These are phyloP conservation scores for Aspergillus uvarum DNA, from an alignment of 2,329 filamentous ascomycete species.

Conservation along the genomic window DNA sequence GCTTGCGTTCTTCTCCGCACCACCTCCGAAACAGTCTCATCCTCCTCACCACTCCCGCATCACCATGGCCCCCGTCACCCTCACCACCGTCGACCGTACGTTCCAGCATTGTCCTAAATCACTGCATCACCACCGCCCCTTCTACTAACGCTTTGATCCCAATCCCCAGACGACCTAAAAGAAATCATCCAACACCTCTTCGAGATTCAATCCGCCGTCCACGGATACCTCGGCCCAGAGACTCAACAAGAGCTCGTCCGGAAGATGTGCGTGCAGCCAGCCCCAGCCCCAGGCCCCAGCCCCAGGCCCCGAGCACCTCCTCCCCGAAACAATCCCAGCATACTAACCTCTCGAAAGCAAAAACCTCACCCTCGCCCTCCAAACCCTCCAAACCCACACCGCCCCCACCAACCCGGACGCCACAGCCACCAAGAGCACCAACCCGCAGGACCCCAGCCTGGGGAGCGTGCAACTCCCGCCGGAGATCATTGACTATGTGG, in stretches of 20 bases:
- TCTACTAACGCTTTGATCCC: background rate
- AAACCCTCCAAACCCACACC: conserved; percentile 49
- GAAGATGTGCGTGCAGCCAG: conserved; percentile 50
- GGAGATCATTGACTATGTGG: conserved; percentile 63
- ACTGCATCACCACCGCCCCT: too few species aligned
- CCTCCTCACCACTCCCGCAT: background rate
- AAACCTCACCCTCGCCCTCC: conserved; percentile 55
- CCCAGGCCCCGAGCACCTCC: too few species aligned
- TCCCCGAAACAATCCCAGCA: background rate
- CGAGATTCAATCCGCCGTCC: conserved; percentile 58
- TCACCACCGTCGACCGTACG: conserved; percentile 39
- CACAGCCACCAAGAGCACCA: conserved; percentile 32
- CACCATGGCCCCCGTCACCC: conserved; percentile 37
- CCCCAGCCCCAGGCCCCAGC: too few species aligned
- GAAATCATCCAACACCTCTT: conserved; percentile 63
- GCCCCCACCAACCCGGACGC: conserved; percentile 32
- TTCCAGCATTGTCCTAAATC: background rate
- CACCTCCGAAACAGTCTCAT: background rate
- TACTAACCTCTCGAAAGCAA: conserved; percentile 35
- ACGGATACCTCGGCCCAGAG: conserved; percentile 58
- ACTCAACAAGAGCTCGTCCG: conserved; percentile 58
- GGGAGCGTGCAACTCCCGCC: conserved; percentile 57
- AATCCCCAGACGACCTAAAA: conserved; percentile 53
- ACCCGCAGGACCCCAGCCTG: conserved; percentile 44
- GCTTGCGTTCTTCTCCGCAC: background rate